These are phyloP conservation scores for Mikania micrantha DNA, from an alignment of 129 eudicot species.

Conservation along the genomic window DNA sequence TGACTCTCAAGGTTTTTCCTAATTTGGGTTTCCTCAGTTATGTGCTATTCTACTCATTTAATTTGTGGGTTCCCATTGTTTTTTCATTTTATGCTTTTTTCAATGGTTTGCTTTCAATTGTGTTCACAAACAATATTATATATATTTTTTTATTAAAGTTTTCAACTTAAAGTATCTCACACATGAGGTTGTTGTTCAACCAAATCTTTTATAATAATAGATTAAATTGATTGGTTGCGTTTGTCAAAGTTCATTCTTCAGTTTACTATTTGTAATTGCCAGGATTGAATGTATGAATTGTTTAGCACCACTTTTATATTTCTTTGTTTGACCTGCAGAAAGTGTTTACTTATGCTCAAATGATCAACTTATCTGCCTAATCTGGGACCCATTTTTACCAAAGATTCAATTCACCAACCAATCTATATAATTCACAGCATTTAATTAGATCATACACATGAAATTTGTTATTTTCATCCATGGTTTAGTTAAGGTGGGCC, in stretches of 20 bases:
- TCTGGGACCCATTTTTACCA: conserved; percentile 46
- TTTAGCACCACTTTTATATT: conserved; percentile 15
- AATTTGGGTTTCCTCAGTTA: conserved; percentile 8
- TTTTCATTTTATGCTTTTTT: conserved; percentile 5
- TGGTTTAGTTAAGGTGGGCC: conserved; percentile 38
- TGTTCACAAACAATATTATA: conserved; percentile 23
- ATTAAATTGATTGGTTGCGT: conserved; percentile 1
- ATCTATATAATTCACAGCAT: background rate
- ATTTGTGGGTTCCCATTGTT: conserved; percentile 31
- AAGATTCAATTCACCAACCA: conserved; percentile 20
- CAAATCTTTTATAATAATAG: conserved; percentile 14
- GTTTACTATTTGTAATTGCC: conserved; percentile 10
- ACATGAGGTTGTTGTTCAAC: conserved; percentile 20
- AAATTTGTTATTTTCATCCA: conserved; percentile 2
- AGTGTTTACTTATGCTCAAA: conserved; percentile 23
- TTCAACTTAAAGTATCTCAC: conserved; percentile 24
- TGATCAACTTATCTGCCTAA: conserved; percentile 30
- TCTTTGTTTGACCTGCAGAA: conserved; percentile 19
- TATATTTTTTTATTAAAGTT: background rate
- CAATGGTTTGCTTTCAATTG: conserved; percentile 21
- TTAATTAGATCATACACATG: background rate
- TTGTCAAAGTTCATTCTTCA: background rate
- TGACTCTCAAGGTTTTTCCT: conserved; percentile 16
- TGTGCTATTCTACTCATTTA: conserved; percentile 14
- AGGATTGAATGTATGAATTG: conserved; percentile 21